Evolutionary conservation across 2,329 filamentous ascomycete species (phyloP), one percentile per base, ranked within the genome.

Genomic region (Alternaria conjuncta): DNA sequence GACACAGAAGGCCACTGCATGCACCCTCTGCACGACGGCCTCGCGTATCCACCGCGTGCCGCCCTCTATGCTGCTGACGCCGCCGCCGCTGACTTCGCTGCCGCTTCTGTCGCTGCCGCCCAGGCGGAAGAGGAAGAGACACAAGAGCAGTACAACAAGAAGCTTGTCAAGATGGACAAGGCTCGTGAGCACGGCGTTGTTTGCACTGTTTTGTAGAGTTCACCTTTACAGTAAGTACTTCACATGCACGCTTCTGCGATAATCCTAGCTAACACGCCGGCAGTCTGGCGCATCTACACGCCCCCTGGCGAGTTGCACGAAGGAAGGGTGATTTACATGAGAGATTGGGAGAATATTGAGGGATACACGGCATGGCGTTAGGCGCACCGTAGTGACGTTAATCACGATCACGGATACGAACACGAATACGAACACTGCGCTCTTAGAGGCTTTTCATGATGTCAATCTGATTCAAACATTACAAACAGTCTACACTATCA

Each of bases 281-380:
- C 36, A 41, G 36, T 41, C 15, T 41, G 0, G 4, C 15, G 36
- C 32, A 41, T 36, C 15, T 41, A 41, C 15, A n/a, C 6, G 8
- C 5, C 4, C 0, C 0, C n/a, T 41, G 15, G 15, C 1, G 15
- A 41, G 2, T 6, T 18, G 18, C 8, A 41, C 7, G 15, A n/a
- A 15, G 32, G 7, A 36, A 9, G 32, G 32, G 15, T 41, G 36
- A 18, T n/a, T 18, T 41, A 18, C n/a, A 41, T 5, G 8, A 6
- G n/a, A 11, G 36, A 18, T 0, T 18, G n/a, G 5, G 36, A 18
- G 1, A 18, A 41, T 18, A 1, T 15, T 6, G 8, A 10, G 15
- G 36, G 3, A 18, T 41, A 41, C n/a, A 41, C 18, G 36, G 36
- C 36, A 18, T 18, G 36, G 36, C 36, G 36, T 41, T 41, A 10